Evolutionary conservation across 1,284 basidiomycete species (phyloP).

Genomic region (Tylopilus sp.): DNA sequence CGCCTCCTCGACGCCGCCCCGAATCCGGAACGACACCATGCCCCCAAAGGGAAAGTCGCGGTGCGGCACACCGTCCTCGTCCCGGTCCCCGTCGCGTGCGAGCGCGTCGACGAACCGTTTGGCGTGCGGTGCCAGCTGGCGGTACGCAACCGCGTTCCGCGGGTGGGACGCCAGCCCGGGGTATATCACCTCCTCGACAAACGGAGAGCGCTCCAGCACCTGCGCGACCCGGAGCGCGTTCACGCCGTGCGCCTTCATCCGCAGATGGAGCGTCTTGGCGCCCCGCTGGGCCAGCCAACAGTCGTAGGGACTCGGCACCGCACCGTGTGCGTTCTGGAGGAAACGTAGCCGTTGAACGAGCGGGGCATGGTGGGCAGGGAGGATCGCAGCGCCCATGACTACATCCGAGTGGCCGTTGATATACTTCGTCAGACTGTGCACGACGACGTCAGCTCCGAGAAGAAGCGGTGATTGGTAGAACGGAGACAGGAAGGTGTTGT

Average conservation of each 20-base stretch:
- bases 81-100: conserved; percentile 26
- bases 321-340: conserved; percentile 90
- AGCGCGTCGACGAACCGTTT: conserved; percentile 58
- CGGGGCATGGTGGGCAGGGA: conserved; percentile 53
- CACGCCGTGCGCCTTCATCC: conserved; percentile 83
- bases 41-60: conserved; percentile 80
- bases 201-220: conserved; percentile 53
- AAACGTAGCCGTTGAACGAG: conserved; percentile 67
- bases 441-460: conserved; percentile 79
- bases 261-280: conserved; percentile 84
- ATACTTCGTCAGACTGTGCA: conserved; percentile 87
- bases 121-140: conserved; percentile 67
- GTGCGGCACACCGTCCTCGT: no score
- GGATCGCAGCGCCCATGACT: conserved; percentile 79
- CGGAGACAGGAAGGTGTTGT: conserved; percentile 91
- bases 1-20: conserved; percentile 52
- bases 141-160: conserved; percentile 60
- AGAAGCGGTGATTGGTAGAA: conserved; percentile 89
- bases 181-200: conserved; percentile 80
- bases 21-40: conserved; percentile 77
- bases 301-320: conserved; percentile 86
- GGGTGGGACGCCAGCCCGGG: conserved; percentile 71
- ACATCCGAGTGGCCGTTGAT: conserved; percentile 93
- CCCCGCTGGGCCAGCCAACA: conserved; percentile 90
- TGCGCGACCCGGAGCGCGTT: conserved; percentile 80